phyloP scores from a whole-genome alignment of 441 rosid genomes.

The Viola pubescens region DNA sequence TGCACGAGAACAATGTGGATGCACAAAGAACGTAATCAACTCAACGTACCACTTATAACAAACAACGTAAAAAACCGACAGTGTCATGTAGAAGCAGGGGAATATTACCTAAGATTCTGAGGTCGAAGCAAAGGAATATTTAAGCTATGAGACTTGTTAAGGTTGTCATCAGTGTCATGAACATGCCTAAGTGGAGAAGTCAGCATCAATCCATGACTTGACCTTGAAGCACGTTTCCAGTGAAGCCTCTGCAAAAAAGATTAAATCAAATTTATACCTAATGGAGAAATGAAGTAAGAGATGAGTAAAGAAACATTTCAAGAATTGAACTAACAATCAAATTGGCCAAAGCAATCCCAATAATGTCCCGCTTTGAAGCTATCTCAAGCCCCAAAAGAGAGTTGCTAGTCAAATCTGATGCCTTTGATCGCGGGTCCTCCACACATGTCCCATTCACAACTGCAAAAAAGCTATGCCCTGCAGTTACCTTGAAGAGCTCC shows the following conservation, averaged over 20 bases:
- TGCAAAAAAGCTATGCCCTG: slow-evolving; percentile 79
- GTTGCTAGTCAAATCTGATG: slow-evolving; percentile 78
- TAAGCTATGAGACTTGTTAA: slow-evolving; percentile 30
- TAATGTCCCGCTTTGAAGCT: slow-evolving; percentile 70
- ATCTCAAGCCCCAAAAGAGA: slow-evolving; percentile 74
- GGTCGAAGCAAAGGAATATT: slow-evolving; percentile 55
- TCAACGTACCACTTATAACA: too few relatives aligned
- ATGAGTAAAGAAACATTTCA: background rate
- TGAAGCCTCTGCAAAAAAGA: slow-evolving; percentile 64
- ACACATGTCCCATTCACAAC: slow-evolving; percentile 81
- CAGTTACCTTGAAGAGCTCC: slow-evolving; percentile 75
- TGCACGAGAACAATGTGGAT: too few relatives aligned
- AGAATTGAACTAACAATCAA: slow-evolving; percentile 56
- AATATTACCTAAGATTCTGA: slow-evolving; percentile 60
- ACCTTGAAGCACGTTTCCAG: slow-evolving; percentile 83
- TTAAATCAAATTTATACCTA: background rate
- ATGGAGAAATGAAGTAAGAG: background rate
- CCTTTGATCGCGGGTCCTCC: slow-evolving; percentile 80
- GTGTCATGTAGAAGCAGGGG: background rate
- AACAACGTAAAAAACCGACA: too few relatives aligned
- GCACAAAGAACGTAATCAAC: too few relatives aligned
- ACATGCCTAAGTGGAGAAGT: slow-evolving; percentile 71
- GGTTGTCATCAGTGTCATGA: slow-evolving; percentile 30
- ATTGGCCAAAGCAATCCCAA: slow-evolving; percentile 88
- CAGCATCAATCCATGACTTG: slow-evolving; percentile 70